Evolutionary conservation across 2,329 filamentous ascomycete species (phyloP), one percentile per base, ranked within the genome.

Genomic region (Aspergillus pseudoglaucus): DNA sequence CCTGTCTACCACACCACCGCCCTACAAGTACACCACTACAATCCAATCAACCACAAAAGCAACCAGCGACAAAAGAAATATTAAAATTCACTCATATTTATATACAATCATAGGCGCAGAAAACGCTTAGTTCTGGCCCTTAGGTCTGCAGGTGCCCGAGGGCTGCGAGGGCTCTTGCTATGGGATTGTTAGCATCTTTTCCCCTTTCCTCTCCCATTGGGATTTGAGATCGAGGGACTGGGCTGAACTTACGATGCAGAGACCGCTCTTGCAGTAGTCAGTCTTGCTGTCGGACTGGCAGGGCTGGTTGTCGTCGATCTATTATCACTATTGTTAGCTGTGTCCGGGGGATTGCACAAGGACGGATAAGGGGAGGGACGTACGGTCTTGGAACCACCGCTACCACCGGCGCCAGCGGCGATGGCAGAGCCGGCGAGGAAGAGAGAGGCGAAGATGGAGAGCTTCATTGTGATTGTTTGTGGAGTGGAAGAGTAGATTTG

Each of bases 261-360:
- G 18, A 6, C 37, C 6, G 5, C 17, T 18, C 37, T 39, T 20
- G 42, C 50, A 52, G 47, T 45, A 46, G 14, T 47, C 49, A 9
- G 42, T 45, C 14, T 45, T 47, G 15, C 50, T 48, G 15, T 52
- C 50, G 32, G 50, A 47, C 18, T 38, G 50, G 45, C 50, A 52
- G 14, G 50, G 45, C 10, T 42, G 32, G 20, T 39, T 33, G 32
- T 42, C 12, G 3, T 45, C 14, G 14, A 52, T 45, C 50, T 50
- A 35, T 35, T 33, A 1, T 20, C n/a, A n/a, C n/a, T n/a, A n/a
- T n/a, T 15, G n/a, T 35, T 35, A 35, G 14, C 4, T n/a, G 6
- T 22, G 3, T n/a, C n/a, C n/a, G 22, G 4, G 22, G 14, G 15
- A 6, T 5, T 14, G 2, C 8, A 15, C 15, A 14, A 15, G n/a